phyloP scores from a whole-genome alignment of 306 rosid species.

The Amphicarpaea edgeworthii region DNA sequence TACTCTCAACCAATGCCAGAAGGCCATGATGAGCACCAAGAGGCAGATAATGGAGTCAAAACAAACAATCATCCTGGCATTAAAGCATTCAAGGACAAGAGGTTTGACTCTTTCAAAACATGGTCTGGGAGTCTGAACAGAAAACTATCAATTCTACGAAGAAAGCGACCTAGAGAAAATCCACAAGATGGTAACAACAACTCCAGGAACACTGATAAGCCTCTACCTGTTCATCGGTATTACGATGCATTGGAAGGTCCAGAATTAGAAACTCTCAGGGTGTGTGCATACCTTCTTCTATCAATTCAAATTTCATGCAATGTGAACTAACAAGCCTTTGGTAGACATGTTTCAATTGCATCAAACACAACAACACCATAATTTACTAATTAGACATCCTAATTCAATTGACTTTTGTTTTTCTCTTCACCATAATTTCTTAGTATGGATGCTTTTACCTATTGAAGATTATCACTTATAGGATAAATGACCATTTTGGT shows the following conservation, averaged over 20 bases:
- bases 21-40: conserved; percentile 23
- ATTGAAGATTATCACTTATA: conserved; percentile 20
- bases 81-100: conserved; percentile 55
- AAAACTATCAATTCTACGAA: conserved; percentile 65
- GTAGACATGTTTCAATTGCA: background rate
- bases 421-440: background rate
- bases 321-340: background rate
- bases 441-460: background rate
- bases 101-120: conserved; percentile 84
- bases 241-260: conserved; percentile 72
- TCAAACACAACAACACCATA: background rate
- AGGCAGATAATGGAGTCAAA: conserved; percentile 16
- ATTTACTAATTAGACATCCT: background rate
- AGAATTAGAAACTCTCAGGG: conserved; percentile 79
- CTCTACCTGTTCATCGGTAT: conserved; percentile 70
- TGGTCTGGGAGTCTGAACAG: conserved; percentile 78
- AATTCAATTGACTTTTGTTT: background rate
- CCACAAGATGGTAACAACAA: conserved; percentile 42
- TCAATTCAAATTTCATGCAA: background rate
- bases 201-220: conserved; percentile 40
- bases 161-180: conserved; percentile 48
- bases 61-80: conserved; percentile 46
- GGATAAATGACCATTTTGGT: no score
- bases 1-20: conserved; percentile 80
- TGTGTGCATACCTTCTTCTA: conserved; percentile 39